Conservation (phyloP, 2,329 filamentous ascomycete species). For the Simplicillium aogashimaense region DNA sequence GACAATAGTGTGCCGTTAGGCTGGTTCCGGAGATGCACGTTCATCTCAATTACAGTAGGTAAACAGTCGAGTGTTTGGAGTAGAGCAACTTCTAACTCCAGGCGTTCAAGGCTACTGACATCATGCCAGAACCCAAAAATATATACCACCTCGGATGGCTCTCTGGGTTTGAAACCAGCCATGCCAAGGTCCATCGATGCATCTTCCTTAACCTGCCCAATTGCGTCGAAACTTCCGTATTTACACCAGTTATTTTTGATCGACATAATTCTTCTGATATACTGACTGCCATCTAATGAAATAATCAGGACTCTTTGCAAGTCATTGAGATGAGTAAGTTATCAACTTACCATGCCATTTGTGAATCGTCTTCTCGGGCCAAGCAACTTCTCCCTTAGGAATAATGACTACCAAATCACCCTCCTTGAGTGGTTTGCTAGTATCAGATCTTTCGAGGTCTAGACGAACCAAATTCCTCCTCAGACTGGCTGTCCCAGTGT, state of each 20-base stretch:
- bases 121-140: constrained; percentile 15
- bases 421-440: background rate
- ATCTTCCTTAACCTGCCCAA: no score
- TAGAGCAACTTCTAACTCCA: constrained; percentile 15
- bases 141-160: constrained; percentile 9
- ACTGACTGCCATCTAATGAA: no score
- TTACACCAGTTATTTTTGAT: no score
- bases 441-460: constrained; percentile 9
- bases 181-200: no score
- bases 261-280: no score
- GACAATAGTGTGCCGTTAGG: constrained; percentile 29
- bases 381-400: no score
- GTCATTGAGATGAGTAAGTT: no score
- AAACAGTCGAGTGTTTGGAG: constrained; percentile 44
- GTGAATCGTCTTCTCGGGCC: no score
- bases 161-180: background rate
- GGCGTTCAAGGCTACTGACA: constrained; percentile 11
- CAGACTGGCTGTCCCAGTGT: no score
- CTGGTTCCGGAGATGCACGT: constrained; percentile 29
- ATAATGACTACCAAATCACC: constrained; percentile 8
- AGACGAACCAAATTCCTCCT: background rate
- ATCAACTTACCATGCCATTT: no score
- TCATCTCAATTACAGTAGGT: constrained; percentile 52
- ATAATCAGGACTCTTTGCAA: no score
- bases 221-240: no score